A percentile compares a stretch with the other conserved stretches of the same genome.
Evolutionary conservation across 208 protist species (phyloP).

Genomic region (Trypanosoma lewisi): DNA sequence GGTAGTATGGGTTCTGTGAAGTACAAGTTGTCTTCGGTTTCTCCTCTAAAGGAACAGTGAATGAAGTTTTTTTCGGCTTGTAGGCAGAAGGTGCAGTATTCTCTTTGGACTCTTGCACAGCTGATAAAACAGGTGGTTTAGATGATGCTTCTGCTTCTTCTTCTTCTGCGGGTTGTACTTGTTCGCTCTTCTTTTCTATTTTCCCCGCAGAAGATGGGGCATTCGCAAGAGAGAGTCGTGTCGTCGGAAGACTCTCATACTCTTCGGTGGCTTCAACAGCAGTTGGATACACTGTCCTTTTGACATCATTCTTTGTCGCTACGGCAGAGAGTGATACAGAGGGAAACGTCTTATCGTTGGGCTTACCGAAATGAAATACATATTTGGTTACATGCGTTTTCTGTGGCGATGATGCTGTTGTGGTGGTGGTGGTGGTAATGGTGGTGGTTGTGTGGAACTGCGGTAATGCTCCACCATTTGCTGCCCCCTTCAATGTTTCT

Average conservation of each 20-base stretch:
- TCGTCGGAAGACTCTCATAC: not conserved
- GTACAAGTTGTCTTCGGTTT: not conserved
- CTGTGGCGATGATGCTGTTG: too few species aligned
- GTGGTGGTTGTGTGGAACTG: too few species aligned
- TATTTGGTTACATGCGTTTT: too few species aligned
- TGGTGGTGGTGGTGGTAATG: too few species aligned
- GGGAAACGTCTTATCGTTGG: not conserved
- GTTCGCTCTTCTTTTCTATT: not conserved
- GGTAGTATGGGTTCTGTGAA: not conserved
- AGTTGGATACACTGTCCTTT: not conserved
- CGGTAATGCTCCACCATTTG: too few species aligned
- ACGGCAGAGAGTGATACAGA: not conserved
- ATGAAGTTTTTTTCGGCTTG: not conserved
- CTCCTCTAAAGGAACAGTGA: not conserved
- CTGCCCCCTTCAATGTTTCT: too few species aligned
- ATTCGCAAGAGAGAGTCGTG: not conserved
- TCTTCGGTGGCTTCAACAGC: not conserved
- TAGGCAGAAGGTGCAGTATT: not conserved
- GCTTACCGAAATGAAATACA: too few species aligned
- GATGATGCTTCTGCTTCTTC: too few species aligned
- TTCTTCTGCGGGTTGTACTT: not conserved
- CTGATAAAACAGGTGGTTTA: constrained; percentile 4
- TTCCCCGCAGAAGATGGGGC: not conserved
- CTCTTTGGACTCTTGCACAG: not conserved
- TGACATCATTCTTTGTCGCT: not conserved